Evolutionary conservation across 768 basidiomycete genomes (phyloP).

Genomic region (Suillus subalutaceus): DNA sequence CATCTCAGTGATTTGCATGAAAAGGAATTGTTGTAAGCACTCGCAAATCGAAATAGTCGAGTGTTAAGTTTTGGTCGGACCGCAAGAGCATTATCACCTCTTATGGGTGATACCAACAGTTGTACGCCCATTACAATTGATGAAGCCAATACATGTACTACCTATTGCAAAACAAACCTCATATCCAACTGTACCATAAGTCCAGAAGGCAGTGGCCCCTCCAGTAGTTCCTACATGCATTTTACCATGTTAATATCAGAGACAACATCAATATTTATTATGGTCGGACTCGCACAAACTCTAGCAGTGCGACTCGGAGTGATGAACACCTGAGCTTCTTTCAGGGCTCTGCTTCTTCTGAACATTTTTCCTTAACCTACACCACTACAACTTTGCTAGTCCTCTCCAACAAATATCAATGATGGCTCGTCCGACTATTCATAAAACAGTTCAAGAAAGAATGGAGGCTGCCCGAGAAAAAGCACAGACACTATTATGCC

Average conservation of each 20-base stretch:
- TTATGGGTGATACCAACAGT: too few species aligned
- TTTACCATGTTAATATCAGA: background rate
- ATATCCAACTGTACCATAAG: too few species aligned
- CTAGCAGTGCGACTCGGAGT: too few species aligned
- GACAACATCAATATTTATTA: background rate
- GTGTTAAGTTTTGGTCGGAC: background rate
- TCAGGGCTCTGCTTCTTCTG: background rate
- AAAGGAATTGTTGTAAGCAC: slow-evolving; percentile 1
- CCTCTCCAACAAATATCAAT: too few species aligned
- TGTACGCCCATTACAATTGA: background rate
- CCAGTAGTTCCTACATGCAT: slow-evolving; percentile 1
- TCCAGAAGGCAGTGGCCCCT: background rate
- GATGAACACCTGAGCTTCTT: background rate
- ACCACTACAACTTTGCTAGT: background rate
- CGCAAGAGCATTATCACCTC: background rate
- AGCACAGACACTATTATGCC: background rate
- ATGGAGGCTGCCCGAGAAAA: background rate
- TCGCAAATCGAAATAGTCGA: background rate
- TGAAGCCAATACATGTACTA: background rate
- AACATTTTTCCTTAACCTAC: background rate
- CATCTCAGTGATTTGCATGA: slow-evolving; percentile 1
- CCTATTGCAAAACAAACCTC: background rate
- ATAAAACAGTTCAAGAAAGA: background rate
- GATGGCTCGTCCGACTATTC: background rate
- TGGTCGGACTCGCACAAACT: background rate